Conservation (phyloP, 2,329 filamentous ascomycete species). For the Fusarium sp. region DNA sequence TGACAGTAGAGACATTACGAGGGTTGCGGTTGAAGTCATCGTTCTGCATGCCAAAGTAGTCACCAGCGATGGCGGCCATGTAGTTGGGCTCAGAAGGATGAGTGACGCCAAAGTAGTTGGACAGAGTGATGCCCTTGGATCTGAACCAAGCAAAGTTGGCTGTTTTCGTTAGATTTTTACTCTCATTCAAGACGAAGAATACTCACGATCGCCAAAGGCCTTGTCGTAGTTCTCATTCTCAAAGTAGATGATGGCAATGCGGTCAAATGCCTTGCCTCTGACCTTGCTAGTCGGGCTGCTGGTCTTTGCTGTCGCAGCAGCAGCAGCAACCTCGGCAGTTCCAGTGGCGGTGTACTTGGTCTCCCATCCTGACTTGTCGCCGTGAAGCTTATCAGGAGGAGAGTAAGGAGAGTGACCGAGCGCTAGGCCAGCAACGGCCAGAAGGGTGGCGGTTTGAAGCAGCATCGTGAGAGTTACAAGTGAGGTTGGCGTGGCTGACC, state of each 20-base stretch:
- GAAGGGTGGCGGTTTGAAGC: constrained; percentile 34
- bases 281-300: constrained; percentile 72
- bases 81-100: constrained; percentile 79
- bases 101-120: constrained; percentile 63
- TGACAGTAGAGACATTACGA: constrained; percentile 72
- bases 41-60: constrained; percentile 72
- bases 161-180: neutral
- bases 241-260: constrained; percentile 80
- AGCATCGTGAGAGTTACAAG: constrained; percentile 26
- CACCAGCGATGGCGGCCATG: constrained; percentile 69
- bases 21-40: constrained; percentile 67
- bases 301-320: constrained; percentile 70
- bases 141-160: constrained; percentile 46
- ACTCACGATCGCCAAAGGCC: constrained; percentile 70
- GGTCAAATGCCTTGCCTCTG: constrained; percentile 78
- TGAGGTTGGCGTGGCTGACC: neutral
- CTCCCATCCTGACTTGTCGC: constrained; percentile 47
- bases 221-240: constrained; percentile 80
- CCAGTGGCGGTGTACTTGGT: constrained; percentile 64
- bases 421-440: constrained; percentile 45
- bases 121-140: constrained; percentile 46
- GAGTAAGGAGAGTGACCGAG: constrained; percentile 33
- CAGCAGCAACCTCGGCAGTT: constrained; percentile 62
- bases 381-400: neutral
- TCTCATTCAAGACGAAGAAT: too few relatives aligned